Conservation (phyloP, 164 flowering plant species). For the Echeveria elegans region DNA sequence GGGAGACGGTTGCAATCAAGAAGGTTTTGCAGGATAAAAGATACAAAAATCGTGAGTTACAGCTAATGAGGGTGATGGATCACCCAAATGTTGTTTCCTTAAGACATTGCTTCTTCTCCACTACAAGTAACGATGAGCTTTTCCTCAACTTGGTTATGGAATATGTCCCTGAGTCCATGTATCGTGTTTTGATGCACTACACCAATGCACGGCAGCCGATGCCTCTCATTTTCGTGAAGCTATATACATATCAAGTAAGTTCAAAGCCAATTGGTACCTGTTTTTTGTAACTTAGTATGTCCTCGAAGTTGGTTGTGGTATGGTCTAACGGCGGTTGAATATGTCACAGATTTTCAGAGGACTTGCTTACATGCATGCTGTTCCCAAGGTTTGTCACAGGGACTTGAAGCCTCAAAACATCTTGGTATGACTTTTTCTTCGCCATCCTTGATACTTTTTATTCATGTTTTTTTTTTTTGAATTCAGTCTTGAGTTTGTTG, state of each 20-base stretch:
- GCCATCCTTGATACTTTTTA: too few species aligned
- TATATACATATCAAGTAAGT: conserved; percentile 10
- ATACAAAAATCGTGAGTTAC: conserved; percentile 10
- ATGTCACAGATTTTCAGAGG: background rate
- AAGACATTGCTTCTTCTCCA: conserved; percentile 13
- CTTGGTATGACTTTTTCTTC: background rate
- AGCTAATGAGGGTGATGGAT: conserved; percentile 12
- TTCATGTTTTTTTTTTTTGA: background rate
- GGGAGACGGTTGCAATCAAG: conserved; percentile 7
- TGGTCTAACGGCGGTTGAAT: too few species aligned
- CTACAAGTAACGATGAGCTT: conserved; percentile 12
- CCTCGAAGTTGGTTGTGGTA: too few species aligned
- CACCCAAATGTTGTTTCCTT: conserved; percentile 11
- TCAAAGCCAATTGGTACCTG: background rate
- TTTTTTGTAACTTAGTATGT: background rate
- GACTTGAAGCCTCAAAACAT: conserved; percentile 6
- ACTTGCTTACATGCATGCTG: conserved; percentile 5
- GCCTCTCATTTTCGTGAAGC: conserved; percentile 12
- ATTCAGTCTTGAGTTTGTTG: background rate
- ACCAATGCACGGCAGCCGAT: conserved; percentile 10
- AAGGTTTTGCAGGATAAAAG: conserved; percentile 4
- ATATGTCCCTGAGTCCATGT: conserved; percentile 9
- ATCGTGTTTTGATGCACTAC: conserved; percentile 2
- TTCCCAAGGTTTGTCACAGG: conserved; percentile 9
- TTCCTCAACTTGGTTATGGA: conserved; percentile 14